These are phyloP conservation scores for Eremothecium coryli DNA, from an alignment of 1,139 yeast genomes.

Conservation along the genomic window DNA sequence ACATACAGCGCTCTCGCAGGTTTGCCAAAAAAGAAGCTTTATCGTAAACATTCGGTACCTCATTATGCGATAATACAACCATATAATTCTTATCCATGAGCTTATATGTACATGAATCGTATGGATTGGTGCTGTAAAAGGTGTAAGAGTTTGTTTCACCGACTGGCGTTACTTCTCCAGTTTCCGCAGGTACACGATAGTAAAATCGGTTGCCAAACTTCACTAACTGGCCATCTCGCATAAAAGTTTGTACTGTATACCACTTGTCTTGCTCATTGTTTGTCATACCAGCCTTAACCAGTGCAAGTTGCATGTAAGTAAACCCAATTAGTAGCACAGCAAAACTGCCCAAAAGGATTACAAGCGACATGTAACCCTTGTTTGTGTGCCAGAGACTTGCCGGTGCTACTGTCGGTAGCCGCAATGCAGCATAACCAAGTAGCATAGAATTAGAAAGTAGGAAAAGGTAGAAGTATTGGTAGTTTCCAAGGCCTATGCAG, in stretches of 20 bases:
- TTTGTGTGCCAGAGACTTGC: conserved; percentile 3
- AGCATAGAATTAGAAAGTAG: conserved; percentile 47
- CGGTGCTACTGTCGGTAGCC: conserved; percentile 14
- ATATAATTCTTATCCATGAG: conserved; percentile 11
- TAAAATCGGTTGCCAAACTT: conserved; percentile 15
- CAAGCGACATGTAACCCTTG: conserved; percentile 18
- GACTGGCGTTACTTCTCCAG: too few species aligned
- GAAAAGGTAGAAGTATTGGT: conserved; percentile 58
- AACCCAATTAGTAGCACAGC: conserved; percentile 49
- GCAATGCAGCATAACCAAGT: conserved; percentile 50
- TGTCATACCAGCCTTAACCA: conserved; percentile 74
- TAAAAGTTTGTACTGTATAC: conserved; percentile 59
- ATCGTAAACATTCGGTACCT: conserved; percentile 23
- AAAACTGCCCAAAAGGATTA: conserved; percentile 43
- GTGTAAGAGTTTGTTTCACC: conserved; percentile 1
- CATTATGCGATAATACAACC: conserved; percentile 9
- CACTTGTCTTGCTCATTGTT: conserved; percentile 84
- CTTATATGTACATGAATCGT: conserved; percentile 18
- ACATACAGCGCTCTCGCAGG: conserved; percentile 5
- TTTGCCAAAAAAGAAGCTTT: conserved; percentile 19
- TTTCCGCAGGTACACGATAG: conserved; percentile 7
- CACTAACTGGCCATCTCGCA: conserved; percentile 38
- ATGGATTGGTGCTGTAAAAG: conserved; percentile 27
- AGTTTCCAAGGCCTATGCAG: conserved; percentile 75
- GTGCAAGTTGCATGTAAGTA: conserved; percentile 49